Evolutionary conservation across 768 basidiomycete species (phyloP), one percentile per base, ranked within the genome.

Genomic region (Serpula lacrymans): DNA sequence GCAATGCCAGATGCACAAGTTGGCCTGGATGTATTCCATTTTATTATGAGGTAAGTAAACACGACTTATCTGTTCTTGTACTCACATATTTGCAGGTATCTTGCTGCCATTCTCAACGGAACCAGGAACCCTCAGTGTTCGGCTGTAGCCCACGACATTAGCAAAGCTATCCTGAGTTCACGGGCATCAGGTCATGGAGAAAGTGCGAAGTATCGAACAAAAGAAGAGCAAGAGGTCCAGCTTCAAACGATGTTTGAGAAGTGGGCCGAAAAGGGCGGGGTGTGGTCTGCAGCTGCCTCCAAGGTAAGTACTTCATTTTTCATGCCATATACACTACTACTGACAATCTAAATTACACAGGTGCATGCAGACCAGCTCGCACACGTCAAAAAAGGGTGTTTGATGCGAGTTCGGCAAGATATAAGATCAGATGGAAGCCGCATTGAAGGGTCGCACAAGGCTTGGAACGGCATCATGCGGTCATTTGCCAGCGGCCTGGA

Each of bases 371-470:
- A 56, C 1, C 61, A 63, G 46, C 28, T 64, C 4, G 33, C 37
- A 0, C 61, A 64, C n/a, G 52, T 62, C 3, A 6, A 11, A 3
- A 59, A 55, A 25, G 61, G 61, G 3, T 64, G 62, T 20, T 46
- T 64, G 0, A 30, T 48, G 0, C 41, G 55, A 1, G n/a, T 33
- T 1, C 41, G 43, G 1, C 32, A 54, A 14, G 62, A 57, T 27
- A 43, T 61, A 3, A 24, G 24, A 0, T 41, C 55, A 0, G 54
- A 64, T 31, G 54, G 62, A 0, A 61, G 58, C 12, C 52, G 46
- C 1, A 61, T 64, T 9, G 54, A 64, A 20, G 57, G 54, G 0
- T 50, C 41, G 2, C 59, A 61, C 40, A 62, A 61, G 28, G 53
- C 44, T 0, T 62, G 56, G 59, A 62, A 62, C 26, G 17, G 34